Percentiles rank a stretch among this genome's conserved stretches.
phyloP scores from a whole-genome alignment of 2,329 filamentous ascomycete genomes.

The Coleophoma crateriformis region DNA sequence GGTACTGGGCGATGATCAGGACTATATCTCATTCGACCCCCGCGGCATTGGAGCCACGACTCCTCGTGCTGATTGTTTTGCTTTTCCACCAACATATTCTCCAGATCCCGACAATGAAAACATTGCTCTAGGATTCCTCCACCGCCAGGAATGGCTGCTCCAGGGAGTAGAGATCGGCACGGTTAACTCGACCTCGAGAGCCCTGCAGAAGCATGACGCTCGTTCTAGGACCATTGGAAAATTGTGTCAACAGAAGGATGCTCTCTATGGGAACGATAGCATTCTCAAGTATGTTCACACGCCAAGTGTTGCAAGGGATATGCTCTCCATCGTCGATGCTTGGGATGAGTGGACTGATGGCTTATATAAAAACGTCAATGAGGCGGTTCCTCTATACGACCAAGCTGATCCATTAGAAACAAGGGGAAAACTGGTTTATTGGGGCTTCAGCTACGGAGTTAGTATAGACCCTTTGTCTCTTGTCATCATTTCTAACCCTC shows the following conservation, averaged over 20 bases:
- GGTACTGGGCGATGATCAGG: conserved; percentile 29
- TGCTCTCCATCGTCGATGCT: conserved; percentile 28
- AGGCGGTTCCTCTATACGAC: conserved; percentile 13
- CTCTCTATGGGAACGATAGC: conserved; percentile 17
- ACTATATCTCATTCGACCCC: conserved; percentile 39
- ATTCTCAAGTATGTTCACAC: conserved; percentile 24
- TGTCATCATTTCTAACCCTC: not conserved
- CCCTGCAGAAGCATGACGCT: conserved; percentile 38
- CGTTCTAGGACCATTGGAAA: conserved; percentile 36
- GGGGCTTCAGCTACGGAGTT: conserved; percentile 44
- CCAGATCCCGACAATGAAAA: conserved; percentile 7
- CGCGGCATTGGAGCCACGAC: conserved; percentile 41
- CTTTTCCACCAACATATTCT: conserved; percentile 24
- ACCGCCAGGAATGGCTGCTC: conserved; percentile 13
- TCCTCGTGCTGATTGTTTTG: conserved; percentile 47
- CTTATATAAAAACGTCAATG: conserved; percentile 21
- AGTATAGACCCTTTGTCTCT: not conserved
- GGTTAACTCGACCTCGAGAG: conserved; percentile 40
- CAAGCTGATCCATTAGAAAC: conserved; percentile 9
- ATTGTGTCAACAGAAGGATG: conserved; percentile 31
- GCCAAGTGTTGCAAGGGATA: conserved; percentile 29
- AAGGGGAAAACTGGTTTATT: conserved; percentile 30
- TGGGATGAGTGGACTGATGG: conserved; percentile 23
- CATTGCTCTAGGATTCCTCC: conserved; percentile 33
- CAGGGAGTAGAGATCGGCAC: conserved; percentile 26